Conservation (phyloP, 1,139 yeast species). For the Scheffersomyces titani region DNA sequence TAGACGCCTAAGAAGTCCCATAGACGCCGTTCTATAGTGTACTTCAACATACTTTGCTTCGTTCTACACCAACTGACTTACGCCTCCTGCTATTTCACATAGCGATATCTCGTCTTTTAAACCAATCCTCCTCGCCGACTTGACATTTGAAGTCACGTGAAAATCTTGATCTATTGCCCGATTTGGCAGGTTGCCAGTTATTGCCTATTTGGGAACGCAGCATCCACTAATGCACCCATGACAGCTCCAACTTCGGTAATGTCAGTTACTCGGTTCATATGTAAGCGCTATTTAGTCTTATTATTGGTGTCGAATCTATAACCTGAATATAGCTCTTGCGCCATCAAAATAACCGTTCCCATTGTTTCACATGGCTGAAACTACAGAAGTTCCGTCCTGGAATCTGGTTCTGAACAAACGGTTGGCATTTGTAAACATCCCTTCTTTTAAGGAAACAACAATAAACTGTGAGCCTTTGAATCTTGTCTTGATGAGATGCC, state of each 20-base stretch:
- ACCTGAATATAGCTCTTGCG: background rate
- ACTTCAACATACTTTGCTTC: background rate
- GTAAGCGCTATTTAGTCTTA: background rate
- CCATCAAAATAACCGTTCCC: background rate
- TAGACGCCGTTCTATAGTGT: background rate
- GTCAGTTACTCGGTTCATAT: background rate
- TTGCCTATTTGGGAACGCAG: background rate
- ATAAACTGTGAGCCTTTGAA: slow-evolving; percentile 96
- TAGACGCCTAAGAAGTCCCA: background rate
- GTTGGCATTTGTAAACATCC: slow-evolving; percentile 97
- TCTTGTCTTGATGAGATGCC: slow-evolving; percentile 90
- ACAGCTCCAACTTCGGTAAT: background rate
- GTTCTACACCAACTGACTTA: no score
- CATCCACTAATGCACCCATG: background rate
- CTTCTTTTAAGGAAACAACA: slow-evolving; percentile 94
- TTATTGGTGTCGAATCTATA: background rate
- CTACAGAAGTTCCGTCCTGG: slow-evolving; percentile 96
- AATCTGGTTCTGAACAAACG: slow-evolving; percentile 90
- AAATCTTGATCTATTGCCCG: background rate
- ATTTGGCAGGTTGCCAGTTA: background rate
- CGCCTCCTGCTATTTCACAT: background rate
- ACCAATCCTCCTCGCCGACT: background rate
- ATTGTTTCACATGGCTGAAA: slow-evolving; percentile 51
- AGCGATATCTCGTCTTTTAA: background rate
- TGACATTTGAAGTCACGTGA: background rate